These are phyloP conservation scores for Poa annua DNA, from an alignment of 176 grass and related monocot species.

Conservation along the genomic window DNA sequence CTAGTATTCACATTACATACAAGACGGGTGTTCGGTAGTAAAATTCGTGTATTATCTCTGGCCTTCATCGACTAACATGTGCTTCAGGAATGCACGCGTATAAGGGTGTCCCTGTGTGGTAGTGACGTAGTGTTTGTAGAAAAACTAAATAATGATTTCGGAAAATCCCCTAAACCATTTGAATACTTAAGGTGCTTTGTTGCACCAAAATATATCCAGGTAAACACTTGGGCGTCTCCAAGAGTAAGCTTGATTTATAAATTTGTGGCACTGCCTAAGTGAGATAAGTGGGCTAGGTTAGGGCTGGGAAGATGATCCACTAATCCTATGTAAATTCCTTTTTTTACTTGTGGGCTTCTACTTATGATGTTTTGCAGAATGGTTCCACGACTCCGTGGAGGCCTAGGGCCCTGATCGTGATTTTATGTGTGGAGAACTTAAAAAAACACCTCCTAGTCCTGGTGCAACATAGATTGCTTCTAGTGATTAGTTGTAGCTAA, in stretches of 20 bases:
- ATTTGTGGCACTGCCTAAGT: background rate
- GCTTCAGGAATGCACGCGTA: background rate
- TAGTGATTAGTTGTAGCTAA: slow-evolving; percentile 8
- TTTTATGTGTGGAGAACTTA: background rate
- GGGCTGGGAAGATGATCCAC: background rate
- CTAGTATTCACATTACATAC: too few relatives aligned
- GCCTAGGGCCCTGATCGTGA: background rate
- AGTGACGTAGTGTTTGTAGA: background rate
- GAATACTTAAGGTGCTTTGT: background rate
- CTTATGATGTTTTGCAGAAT: background rate
- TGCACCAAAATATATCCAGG: background rate
- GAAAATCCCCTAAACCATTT: background rate
- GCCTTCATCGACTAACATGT: background rate
- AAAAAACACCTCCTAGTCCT: background rate
- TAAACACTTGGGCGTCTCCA: background rate
- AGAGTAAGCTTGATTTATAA: background rate
- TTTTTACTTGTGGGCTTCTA: background rate
- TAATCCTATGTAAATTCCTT: background rate
- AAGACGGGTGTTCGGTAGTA: background rate
- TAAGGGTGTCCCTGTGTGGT: background rate
- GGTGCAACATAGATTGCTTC: background rate
- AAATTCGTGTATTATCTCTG: background rate
- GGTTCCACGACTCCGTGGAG: background rate
- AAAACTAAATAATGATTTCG: background rate
- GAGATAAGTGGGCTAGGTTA: background rate